Percentiles rank a stretch among this genome's conserved stretches.
Conservation (phyloP, 768 basidiomycete genomes). For the Leccinum rimulosum region DNA sequence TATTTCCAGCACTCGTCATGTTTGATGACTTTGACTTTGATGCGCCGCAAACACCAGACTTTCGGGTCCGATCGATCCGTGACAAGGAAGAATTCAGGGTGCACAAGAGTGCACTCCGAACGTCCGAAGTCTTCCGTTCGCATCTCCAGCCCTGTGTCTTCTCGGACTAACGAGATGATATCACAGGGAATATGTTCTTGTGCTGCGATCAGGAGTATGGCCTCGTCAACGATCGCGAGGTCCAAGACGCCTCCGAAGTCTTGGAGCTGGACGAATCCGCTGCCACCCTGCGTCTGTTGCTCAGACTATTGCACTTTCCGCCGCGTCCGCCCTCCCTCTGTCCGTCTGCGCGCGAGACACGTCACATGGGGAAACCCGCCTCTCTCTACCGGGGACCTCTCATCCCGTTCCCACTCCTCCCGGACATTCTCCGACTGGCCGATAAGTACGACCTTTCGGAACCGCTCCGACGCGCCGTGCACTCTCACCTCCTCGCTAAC, state of each 20-base stretch:
- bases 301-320: conserved; percentile 56
- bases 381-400: conserved; percentile 39
- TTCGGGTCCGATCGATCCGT: conserved; percentile 51
- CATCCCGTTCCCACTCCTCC: conserved; percentile 65
- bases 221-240: conserved; percentile 9
- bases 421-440: conserved; percentile 51
- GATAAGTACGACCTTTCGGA: conserved; percentile 66
- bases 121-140: conserved; percentile 66
- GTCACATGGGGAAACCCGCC: conserved; percentile 32
- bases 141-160: conserved; percentile 10
- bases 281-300: conserved; percentile 45
- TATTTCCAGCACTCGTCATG: conserved; percentile 7
- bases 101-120: conserved; percentile 45
- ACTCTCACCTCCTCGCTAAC: conserved; percentile 54
- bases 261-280: conserved; percentile 58
- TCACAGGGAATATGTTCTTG: conserved; percentile 65
- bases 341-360: conserved; percentile 24
- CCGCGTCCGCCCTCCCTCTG: conserved; percentile 43
- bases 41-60: conserved; percentile 49
- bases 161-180: conserved; percentile 10
- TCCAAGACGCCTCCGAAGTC: conserved; percentile 28
- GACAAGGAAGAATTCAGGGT: conserved; percentile 52
- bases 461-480: conserved; percentile 41
- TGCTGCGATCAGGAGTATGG: conserved; percentile 44
- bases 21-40: conserved; percentile 30